A percentile compares a stretch with the other conserved stretches of the same genome.
These are phyloP conservation scores for Copromyces sp. DNA, from an alignment of 495 filamentous ascomycete genomes.

Conservation along the genomic window DNA sequence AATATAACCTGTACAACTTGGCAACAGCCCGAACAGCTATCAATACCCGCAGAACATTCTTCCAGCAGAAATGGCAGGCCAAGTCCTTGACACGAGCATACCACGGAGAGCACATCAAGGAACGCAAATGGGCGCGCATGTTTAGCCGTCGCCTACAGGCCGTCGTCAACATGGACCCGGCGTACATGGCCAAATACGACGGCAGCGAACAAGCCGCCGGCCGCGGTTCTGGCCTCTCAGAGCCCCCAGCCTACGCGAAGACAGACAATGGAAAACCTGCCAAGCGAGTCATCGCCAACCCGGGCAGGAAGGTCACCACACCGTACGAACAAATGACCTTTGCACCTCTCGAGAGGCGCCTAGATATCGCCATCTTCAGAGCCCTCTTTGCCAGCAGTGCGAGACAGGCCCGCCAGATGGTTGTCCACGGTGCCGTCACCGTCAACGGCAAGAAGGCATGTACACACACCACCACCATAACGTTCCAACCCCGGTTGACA, in stretches of 20 bases:
- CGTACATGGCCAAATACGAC: slow-evolving; percentile 63
- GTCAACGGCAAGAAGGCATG: slow-evolving; percentile 92
- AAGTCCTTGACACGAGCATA: slow-evolving; percentile 77
- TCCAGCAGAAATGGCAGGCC: slow-evolving; percentile 95
- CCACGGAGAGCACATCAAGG: slow-evolving; percentile 87
- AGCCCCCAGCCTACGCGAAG: neutral
- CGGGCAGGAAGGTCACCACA: slow-evolving; percentile 24
- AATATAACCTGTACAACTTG: slow-evolving; percentile 92
- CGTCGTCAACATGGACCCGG: slow-evolving; percentile 74
- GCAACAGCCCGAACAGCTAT: slow-evolving; percentile 23
- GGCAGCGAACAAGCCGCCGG: slow-evolving; percentile 73
- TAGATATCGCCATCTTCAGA: slow-evolving; percentile 87
- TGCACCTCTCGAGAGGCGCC: slow-evolving; percentile 76
- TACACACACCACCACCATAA: neutral
- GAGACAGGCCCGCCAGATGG: slow-evolving; percentile 90
- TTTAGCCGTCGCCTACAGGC: slow-evolving; percentile 67
- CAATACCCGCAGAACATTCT: slow-evolving; percentile 52
- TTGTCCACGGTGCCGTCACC: slow-evolving; percentile 82
- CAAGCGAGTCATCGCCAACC: neutral
- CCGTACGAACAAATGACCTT: slow-evolving; percentile 93
- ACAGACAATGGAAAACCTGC: neutral
- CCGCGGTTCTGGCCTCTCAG: slow-evolving; percentile 56
- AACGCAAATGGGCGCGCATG: slow-evolving; percentile 85
- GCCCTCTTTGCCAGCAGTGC: slow-evolving; percentile 89
- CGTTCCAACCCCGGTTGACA: neutral